Percentiles rank a stretch among this genome's conserved stretches.
These are phyloP conservation scores for Dothistroma septosporum DNA, from an alignment of 2,329 filamentous ascomycete genomes.

Conservation along the genomic window DNA sequence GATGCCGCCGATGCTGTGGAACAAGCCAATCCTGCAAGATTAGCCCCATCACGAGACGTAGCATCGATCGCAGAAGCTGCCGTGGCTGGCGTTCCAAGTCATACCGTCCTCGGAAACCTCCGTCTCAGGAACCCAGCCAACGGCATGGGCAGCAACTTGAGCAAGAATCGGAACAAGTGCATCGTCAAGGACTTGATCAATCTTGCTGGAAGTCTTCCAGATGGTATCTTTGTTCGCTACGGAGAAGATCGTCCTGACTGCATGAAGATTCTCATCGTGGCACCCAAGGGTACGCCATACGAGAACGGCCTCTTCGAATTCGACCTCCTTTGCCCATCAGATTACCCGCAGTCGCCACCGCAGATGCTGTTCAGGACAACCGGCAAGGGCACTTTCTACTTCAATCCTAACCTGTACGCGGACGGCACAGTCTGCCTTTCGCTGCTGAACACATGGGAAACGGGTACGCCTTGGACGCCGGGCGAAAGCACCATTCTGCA, in stretches of 20 bases:
- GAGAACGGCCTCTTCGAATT: constrained; percentile 58
- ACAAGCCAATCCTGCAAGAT: not conserved
- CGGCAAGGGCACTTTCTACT: constrained; percentile 46
- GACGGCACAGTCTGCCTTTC: constrained; percentile 58
- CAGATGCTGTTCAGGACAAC: constrained; percentile 53
- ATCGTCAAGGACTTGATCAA: constrained; percentile 54
- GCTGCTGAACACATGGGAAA: constrained; percentile 56
- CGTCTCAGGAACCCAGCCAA: constrained; percentile 22
- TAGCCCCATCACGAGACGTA: not conserved
- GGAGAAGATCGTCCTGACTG: constrained; percentile 56
- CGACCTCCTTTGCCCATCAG: constrained; percentile 48
- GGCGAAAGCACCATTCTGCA: constrained; percentile 53
- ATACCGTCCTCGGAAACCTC: constrained; percentile 34
- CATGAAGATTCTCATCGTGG: constrained; percentile 55
- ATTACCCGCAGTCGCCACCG: constrained; percentile 50
- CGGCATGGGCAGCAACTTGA: constrained; percentile 10
- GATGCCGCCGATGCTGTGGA: not conserved
- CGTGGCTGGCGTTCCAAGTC: constrained; percentile 31
- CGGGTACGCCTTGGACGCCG: constrained; percentile 45
- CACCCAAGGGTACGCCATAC: constrained; percentile 56
- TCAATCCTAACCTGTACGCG: constrained; percentile 59
- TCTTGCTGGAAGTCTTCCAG: constrained; percentile 46
- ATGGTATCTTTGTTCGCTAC: constrained; percentile 54
- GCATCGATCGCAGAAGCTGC: not conserved
- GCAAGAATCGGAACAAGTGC: constrained; percentile 45